Evolutionary conservation across 2,329 filamentous ascomycete genomes (phyloP).

Genomic region (Phoma sp.): DNA sequence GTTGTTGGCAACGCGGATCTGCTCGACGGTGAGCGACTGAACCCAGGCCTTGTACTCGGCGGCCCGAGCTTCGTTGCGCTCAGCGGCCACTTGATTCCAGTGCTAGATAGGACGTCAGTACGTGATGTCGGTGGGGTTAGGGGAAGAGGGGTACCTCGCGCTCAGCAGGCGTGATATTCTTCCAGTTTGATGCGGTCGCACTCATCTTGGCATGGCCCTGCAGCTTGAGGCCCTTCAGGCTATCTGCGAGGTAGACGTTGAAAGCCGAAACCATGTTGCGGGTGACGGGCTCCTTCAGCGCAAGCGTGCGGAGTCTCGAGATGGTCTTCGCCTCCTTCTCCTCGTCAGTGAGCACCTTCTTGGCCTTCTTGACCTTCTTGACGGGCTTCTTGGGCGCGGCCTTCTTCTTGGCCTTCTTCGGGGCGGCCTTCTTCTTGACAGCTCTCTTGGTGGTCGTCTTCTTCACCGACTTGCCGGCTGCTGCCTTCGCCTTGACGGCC

Average conservation of each 20-base stretch:
- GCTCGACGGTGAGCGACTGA: slow-evolving; percentile 59
- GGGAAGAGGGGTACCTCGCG: slow-evolving; percentile 39
- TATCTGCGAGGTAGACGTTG: slow-evolving; percentile 38
- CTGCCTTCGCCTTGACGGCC: slow-evolving; percentile 33
- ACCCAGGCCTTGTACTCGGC: slow-evolving; percentile 63
- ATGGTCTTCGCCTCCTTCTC: slow-evolving; percentile 40
- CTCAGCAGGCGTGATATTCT: slow-evolving; percentile 43
- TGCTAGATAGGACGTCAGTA: slow-evolving; percentile 51
- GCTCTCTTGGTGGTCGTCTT: slow-evolving; percentile 33
- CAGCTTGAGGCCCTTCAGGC: neutral
- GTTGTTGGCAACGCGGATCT: slow-evolving; percentile 66
- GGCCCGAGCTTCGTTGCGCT: slow-evolving; percentile 55
- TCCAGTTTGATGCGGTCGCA: slow-evolving; percentile 25
- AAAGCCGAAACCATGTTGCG: slow-evolving; percentile 22
- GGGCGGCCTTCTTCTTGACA: slow-evolving; percentile 33
- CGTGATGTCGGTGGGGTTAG: neutral
- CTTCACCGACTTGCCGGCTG: slow-evolving; percentile 27
- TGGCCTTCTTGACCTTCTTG: slow-evolving; percentile 33
- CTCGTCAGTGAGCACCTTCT: slow-evolving; percentile 38
- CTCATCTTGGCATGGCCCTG: neutral
- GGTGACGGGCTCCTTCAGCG: slow-evolving; percentile 45
- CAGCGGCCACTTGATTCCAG: slow-evolving; percentile 60
- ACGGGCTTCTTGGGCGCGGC: slow-evolving; percentile 34
- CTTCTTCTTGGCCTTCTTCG: slow-evolving; percentile 36
- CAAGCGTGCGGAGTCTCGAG: slow-evolving; percentile 46